phyloP scores from a whole-genome alignment of 768 basidiomycete genomes.

The Kwoniella sp. region DNA sequence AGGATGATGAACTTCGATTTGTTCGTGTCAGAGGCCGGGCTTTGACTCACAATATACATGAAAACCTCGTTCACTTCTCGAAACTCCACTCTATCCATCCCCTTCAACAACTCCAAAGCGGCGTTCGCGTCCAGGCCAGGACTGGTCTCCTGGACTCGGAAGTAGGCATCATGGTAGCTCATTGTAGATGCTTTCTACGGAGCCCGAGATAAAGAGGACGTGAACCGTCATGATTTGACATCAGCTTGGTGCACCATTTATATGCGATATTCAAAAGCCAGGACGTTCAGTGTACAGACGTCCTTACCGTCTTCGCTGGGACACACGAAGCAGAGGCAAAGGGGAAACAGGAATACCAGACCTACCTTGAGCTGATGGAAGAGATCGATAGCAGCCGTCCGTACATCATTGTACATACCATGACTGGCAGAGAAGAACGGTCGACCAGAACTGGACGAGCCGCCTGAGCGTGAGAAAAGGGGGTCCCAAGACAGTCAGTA shows the following conservation, averaged over 20 bases:
- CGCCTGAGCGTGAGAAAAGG: background rate
- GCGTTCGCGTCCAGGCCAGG: constrained; percentile 31
- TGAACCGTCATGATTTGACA: too few relatives aligned
- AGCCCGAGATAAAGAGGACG: background rate
- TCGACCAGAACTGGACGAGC: constrained; percentile 12
- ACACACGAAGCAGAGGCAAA: background rate
- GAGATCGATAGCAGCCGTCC: constrained; percentile 22
- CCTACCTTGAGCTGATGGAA: constrained; percentile 24
- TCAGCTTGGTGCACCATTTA: background rate
- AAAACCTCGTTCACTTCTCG: constrained; percentile 43
- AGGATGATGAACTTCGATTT: too few relatives aligned
- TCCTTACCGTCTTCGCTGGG: too few relatives aligned
- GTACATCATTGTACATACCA: constrained; percentile 25
- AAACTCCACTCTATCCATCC: constrained; percentile 35
- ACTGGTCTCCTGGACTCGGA: constrained; percentile 25
- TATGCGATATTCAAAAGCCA: too few relatives aligned
- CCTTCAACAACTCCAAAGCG: constrained; percentile 38
- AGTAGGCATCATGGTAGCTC: constrained; percentile 27
- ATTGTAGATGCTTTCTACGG: constrained; percentile 19
- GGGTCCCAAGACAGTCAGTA: too few relatives aligned
- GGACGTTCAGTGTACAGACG: too few relatives aligned
- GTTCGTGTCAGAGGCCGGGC: too few relatives aligned
- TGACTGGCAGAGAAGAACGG: constrained; percentile 21
- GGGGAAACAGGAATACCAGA: background rate
- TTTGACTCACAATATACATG: constrained; percentile 37